phyloP scores from a whole-genome alignment of 148 eudicot genomes.

The Rhododendron williamsianum region DNA sequence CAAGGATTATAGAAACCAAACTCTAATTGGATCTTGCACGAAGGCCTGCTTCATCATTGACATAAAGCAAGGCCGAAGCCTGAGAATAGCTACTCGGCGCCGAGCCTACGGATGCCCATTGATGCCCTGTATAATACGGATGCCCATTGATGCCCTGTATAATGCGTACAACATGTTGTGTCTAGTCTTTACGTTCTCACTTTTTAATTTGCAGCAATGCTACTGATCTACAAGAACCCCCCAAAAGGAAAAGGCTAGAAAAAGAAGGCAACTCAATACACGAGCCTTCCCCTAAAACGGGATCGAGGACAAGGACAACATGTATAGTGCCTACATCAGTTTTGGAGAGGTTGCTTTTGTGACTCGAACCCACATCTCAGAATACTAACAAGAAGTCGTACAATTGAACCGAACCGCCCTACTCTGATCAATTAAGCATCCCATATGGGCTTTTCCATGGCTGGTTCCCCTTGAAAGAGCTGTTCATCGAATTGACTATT shows the following conservation, averaged over 20 bases:
- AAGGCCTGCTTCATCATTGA: not conserved
- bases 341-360: not conserved
- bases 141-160: not conserved
- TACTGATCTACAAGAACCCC: not conserved
- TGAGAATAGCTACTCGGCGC: not conserved
- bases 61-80: not conserved
- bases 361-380: not conserved
- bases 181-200: not conserved
- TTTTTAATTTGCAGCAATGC: not conserved
- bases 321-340: not conserved
- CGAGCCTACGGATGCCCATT: not conserved
- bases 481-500: slow-evolving; percentile 29
- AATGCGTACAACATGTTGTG: not conserved
- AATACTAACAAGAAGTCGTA: not conserved
- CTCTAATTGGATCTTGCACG: not conserved
- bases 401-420: not conserved
- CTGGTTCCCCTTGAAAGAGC: slow-evolving; percentile 5
- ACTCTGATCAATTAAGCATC: not conserved
- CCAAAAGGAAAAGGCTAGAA: not conserved
- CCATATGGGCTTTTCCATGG: slow-evolving; percentile 21
- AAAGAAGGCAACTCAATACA: not conserved
- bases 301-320: not conserved
- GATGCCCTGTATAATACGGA: not conserved
- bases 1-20: not conserved
- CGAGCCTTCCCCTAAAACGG: not conserved